phyloP scores from a whole-genome alignment of 768 basidiomycete species.

The Tephrocybe sp. region DNA sequence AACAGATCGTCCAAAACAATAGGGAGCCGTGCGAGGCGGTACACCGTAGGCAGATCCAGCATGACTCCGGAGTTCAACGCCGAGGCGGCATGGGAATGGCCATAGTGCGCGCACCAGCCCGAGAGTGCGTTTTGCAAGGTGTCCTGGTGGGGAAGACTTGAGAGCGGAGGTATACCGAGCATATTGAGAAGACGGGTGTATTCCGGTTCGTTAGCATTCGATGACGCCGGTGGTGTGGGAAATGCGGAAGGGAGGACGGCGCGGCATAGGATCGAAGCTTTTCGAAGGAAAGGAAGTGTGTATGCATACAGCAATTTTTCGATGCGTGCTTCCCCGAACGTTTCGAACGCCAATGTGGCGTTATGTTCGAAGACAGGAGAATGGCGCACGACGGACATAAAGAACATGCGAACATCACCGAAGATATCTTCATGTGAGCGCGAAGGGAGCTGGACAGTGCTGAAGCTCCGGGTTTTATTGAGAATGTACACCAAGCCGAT shows the following conservation, averaged over 20 bases:
- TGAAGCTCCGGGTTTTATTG: conserved; percentile 65
- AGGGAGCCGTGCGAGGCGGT: conserved; percentile 82
- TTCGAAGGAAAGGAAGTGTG: conserved; percentile 88
- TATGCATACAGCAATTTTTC: conserved; percentile 85
- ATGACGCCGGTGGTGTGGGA: conserved; percentile 47
- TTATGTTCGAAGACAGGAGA: conserved; percentile 86
- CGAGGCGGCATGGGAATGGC: conserved; percentile 73
- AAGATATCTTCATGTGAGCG: conserved; percentile 72
- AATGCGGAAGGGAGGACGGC: conserved; percentile 67
- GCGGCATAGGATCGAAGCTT: conserved; percentile 81
- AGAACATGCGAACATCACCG: conserved; percentile 83
- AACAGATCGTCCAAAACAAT: conserved; percentile 81
- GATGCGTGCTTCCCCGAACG: conserved; percentile 80
- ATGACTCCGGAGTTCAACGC: conserved; percentile 77
- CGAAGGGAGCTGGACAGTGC: conserved; percentile 37
- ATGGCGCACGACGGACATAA: conserved; percentile 87
- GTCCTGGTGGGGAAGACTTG: conserved; percentile 78
- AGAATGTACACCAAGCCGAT: conserved; percentile 82
- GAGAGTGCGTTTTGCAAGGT: conserved; percentile 86
- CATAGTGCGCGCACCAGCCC: conserved; percentile 89
- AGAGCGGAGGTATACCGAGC: conserved; percentile 77
- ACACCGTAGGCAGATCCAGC: conserved; percentile 80
- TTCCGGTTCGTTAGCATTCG: conserved; percentile 49
- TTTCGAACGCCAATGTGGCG: conserved; percentile 73
- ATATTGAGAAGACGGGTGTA: conserved; percentile 73